Conservation (phyloP, 208 protist species). For the Acanthamoeba culbertsoni region DNA sequence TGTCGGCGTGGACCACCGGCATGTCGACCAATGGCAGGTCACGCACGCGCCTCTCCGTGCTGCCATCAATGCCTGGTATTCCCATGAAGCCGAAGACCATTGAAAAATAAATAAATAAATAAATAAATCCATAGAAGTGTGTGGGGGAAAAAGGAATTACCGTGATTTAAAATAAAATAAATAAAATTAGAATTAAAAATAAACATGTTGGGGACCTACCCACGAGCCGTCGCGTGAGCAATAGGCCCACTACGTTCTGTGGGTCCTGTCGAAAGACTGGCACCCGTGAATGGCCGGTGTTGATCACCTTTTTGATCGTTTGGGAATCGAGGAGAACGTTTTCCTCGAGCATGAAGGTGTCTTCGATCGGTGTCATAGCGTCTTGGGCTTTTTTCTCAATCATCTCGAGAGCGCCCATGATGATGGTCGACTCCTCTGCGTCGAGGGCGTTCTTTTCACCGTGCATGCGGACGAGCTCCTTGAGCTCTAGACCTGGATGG, state of each 20-base stretch:
- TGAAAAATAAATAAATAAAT: neutral
- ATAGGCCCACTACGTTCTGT: slow-evolving; percentile 72
- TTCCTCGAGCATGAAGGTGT: slow-evolving; percentile 71
- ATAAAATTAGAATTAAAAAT: too few relatives aligned
- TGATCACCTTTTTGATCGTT: slow-evolving; percentile 55
- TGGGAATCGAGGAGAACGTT: slow-evolving; percentile 38
- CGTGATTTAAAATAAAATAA: too few relatives aligned
- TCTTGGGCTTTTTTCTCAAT: slow-evolving; percentile 65
- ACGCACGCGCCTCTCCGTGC: slow-evolving; percentile 52
- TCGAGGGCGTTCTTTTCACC: slow-evolving; percentile 20
- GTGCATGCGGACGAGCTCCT: slow-evolving; percentile 55
- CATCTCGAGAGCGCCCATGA: slow-evolving; percentile 69
- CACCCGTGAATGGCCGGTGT: slow-evolving; percentile 66
- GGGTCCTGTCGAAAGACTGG: slow-evolving; percentile 66
- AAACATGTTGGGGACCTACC: too few relatives aligned
- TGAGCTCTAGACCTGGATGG: slow-evolving; percentile 53
- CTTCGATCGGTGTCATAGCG: slow-evolving; percentile 65
- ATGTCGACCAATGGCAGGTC: slow-evolving; percentile 58
- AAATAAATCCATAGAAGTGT: neutral
- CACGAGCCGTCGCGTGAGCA: slow-evolving; percentile 74
- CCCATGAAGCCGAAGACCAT: too few relatives aligned
- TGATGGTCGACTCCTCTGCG: slow-evolving; percentile 70
- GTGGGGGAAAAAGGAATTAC: neutral
- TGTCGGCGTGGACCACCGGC: slow-evolving; percentile 36
- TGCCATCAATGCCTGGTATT: slow-evolving; percentile 15